These are phyloP conservation scores for Phoenix roebelenii DNA, from an alignment of 176 grass and related monocot genomes.

Conservation along the genomic window DNA sequence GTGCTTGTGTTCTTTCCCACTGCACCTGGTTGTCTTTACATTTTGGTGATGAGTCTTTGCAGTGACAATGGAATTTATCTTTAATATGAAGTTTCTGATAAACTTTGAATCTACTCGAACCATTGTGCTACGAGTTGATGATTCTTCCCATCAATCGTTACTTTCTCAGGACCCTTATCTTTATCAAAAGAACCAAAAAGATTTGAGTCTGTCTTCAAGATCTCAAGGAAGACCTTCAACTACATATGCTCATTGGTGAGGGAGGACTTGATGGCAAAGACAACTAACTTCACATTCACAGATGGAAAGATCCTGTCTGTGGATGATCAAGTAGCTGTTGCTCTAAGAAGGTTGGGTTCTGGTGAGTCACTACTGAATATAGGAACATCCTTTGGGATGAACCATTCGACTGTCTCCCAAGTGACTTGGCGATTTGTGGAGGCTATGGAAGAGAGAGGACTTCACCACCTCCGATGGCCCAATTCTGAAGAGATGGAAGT, in stretches of 20 bases:
- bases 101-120: no score
- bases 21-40: no score
- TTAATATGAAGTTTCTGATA: no score
- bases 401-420: conserved; percentile 55
- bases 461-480: conserved; percentile 47
- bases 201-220: conserved; percentile 52
- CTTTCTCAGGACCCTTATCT: conserved; percentile 35
- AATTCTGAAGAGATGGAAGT: conserved; percentile 35
- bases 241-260: conserved; percentile 44
- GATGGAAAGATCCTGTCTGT: conserved; percentile 40
- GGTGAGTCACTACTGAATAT: conserved; percentile 53
- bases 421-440: conserved; percentile 68
- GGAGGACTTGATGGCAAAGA: conserved; percentile 59
- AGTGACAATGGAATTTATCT: no score
- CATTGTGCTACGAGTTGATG: no score
- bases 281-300: conserved; percentile 42
- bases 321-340: conserved; percentile 53
- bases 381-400: conserved; percentile 43
- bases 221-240: conserved; percentile 56
- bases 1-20: no score
- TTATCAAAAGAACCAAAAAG: conserved; percentile 19
- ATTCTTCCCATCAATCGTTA: background rate
- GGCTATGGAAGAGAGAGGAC: conserved; percentile 47
- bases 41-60: no score
- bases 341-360: conserved; percentile 60